Evolutionary conservation across 2,329 filamentous ascomycete species (phyloP).

Genomic region (Pseudogymnoascus pannorum): DNA sequence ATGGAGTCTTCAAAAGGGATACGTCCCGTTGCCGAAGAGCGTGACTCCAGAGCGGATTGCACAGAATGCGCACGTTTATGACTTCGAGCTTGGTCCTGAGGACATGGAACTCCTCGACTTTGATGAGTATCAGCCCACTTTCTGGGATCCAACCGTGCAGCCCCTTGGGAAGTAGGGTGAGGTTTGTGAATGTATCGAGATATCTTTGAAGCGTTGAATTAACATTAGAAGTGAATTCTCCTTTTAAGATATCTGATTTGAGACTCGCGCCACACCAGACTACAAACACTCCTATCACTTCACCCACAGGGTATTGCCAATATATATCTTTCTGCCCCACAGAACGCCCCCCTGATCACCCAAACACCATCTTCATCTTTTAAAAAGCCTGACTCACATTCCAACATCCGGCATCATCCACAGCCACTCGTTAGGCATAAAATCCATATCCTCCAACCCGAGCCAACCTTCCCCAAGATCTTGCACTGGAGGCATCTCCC

Average conservation of each 20-base stretch:
- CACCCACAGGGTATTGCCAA: neutral
- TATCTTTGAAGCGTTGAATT: neutral
- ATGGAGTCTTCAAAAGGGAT: slow-evolving; percentile 75
- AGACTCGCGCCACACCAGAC: too few species aligned
- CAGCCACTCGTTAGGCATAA: slow-evolving; percentile 11
- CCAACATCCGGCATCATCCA: neutral
- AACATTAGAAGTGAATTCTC: neutral
- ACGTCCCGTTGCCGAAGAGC: slow-evolving; percentile 67
- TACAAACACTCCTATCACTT: neutral
- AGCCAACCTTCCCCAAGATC: neutral
- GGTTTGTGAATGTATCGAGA: neutral
- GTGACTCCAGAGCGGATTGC: slow-evolving; percentile 59
- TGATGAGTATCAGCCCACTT: slow-evolving; percentile 44
- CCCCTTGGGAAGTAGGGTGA: slow-evolving; percentile 34
- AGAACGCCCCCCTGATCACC: neutral
- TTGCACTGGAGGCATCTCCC: neutral
- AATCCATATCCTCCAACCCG: slow-evolving; percentile 6
- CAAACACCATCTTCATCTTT: neutral
- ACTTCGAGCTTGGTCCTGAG: slow-evolving; percentile 47
- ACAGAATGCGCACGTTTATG: slow-evolving; percentile 51
- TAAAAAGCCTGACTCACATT: neutral
- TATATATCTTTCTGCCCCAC: neutral
- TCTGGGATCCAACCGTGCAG: slow-evolving; percentile 49
- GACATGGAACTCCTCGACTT: slow-evolving; percentile 45
- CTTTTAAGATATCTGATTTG: neutral